Evolutionary conservation across 805 yeast species (phyloP).

Genomic region (Lipomyces sp.): DNA sequence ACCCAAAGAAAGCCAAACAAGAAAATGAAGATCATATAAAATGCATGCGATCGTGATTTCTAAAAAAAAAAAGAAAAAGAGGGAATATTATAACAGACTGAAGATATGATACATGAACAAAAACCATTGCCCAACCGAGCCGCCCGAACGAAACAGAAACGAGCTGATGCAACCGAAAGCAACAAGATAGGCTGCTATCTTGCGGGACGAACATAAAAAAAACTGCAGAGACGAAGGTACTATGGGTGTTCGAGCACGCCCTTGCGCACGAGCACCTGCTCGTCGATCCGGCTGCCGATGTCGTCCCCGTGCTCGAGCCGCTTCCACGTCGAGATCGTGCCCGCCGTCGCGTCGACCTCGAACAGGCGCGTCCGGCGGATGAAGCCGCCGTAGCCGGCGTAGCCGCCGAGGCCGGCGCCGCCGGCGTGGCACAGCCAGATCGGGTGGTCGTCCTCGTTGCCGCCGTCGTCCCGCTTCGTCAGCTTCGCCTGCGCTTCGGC

Average conservation of each 20-base stretch:
- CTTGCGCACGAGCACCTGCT: slow-evolving; percentile 48
- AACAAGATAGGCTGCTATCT: no score
- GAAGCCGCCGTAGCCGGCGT: slow-evolving; percentile 88
- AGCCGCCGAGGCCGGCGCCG: slow-evolving; percentile 91
- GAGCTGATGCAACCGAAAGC: no score
- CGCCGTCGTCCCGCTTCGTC: background rate
- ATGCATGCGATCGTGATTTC: no score
- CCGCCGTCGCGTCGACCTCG: slow-evolving; percentile 54
- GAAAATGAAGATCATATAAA: no score
- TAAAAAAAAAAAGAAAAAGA: no score
- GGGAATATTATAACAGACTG: no score
- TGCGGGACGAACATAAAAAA: no score
- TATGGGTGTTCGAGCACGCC: slow-evolving; percentile 35
- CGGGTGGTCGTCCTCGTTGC: slow-evolving; percentile 33
- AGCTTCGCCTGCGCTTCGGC: background rate
- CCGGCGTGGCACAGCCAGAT: slow-evolving; percentile 95
- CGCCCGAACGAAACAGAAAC: no score
- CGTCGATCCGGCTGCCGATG: slow-evolving; percentile 45
- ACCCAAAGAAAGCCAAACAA: no score
- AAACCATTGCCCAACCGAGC: no score
- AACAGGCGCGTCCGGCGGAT: slow-evolving; percentile 73
- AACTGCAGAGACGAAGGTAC: no score
- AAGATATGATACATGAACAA: no score
- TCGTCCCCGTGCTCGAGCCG: slow-evolving; percentile 56
- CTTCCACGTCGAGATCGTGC: slow-evolving; percentile 65